These are phyloP conservation scores for Phaeomoniella chlamydospora DNA, from an alignment of 2,329 filamentous ascomycete genomes.

Conservation along the genomic window DNA sequence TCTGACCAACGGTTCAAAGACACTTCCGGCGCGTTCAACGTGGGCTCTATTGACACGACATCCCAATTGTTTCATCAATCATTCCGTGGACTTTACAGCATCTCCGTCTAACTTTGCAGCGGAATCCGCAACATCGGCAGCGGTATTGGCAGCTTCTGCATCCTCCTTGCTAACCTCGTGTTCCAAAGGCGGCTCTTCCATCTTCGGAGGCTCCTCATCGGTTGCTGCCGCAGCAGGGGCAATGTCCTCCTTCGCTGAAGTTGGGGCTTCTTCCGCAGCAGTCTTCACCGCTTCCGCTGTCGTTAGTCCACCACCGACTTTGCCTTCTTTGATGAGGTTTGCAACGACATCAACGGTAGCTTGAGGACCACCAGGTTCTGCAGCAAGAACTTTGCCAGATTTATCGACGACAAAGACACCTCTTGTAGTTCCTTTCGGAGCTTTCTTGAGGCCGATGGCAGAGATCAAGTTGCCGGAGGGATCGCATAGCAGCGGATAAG, in stretches of 20 bases:
- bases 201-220: slow-evolving; percentile 4
- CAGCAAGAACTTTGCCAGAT: slow-evolving; percentile 61
- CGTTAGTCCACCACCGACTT: slow-evolving; percentile 3
- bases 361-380: slow-evolving; percentile 61
- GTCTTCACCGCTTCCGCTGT: slow-evolving; percentile 6
- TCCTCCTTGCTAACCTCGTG: slow-evolving; percentile 8
- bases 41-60: no score
- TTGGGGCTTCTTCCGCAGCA: neutral
- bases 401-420: slow-evolving; percentile 84
- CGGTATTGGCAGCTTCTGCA: slow-evolving; percentile 8
- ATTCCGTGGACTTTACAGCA: no score
- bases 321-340: slow-evolving; percentile 31
- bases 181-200: slow-evolving; percentile 9
- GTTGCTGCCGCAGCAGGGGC: slow-evolving; percentile 5
- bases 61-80: no score
- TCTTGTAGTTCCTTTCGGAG: slow-evolving; percentile 52
- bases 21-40: no score
- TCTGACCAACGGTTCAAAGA: no score
- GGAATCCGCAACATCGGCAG: slow-evolving; percentile 9
- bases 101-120: slow-evolving; percentile 8
- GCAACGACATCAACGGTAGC: slow-evolving; percentile 65
- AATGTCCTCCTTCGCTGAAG: slow-evolving; percentile 5
- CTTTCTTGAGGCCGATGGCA: slow-evolving; percentile 83
- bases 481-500: slow-evolving; percentile 81
- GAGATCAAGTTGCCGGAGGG: slow-evolving; percentile 56